phyloP scores from a whole-genome alignment of 768 basidiomycete genomes.

The Flagelloscypha sp. region DNA sequence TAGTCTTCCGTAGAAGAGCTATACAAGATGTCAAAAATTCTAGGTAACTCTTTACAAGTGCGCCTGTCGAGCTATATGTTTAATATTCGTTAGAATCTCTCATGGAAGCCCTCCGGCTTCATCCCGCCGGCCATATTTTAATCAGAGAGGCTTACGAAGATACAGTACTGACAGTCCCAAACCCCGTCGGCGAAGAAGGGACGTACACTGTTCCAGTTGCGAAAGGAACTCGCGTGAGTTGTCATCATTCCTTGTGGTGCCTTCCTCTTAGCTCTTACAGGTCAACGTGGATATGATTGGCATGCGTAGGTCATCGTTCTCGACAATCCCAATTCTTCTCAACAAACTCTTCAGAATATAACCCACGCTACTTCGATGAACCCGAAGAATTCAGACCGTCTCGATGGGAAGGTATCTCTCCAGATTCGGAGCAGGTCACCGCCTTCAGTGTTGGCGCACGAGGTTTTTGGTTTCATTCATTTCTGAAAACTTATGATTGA shows the following conservation, averaged over 20 bases:
- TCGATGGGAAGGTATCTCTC: conserved; percentile 25
- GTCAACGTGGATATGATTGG: conserved; percentile 42
- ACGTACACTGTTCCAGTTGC: conserved; percentile 25
- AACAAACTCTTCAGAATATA: conserved; percentile 24
- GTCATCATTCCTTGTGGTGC: not conserved
- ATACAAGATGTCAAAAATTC: conserved; percentile 31
- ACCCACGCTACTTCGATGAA: conserved; percentile 26
- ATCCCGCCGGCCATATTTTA: conserved; percentile 33
- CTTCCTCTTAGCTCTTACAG: conserved; percentile 9
- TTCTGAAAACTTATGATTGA: conserved; percentile 5
- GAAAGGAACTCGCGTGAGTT: conserved; percentile 29
- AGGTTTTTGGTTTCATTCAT: not conserved
- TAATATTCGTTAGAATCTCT: not conserved
- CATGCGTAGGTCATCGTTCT: conserved; percentile 30
- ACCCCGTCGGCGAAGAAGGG: conserved; percentile 32
- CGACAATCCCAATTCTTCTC: conserved; percentile 5
- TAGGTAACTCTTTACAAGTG: conserved; percentile 32
- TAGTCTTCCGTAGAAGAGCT: conserved; percentile 30
- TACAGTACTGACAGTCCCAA: conserved; percentile 31
- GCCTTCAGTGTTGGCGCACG: conserved; percentile 37
- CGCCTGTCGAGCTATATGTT: too few species aligned
- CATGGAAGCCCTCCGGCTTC: not conserved
- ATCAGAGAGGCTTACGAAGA: conserved; percentile 37
- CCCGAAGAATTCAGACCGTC: conserved; percentile 28
- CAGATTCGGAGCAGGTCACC: conserved; percentile 34